These are phyloP conservation scores for Grosmannia penicillata DNA, from an alignment of 2,329 filamentous ascomycete genomes.

Conservation along the genomic window DNA sequence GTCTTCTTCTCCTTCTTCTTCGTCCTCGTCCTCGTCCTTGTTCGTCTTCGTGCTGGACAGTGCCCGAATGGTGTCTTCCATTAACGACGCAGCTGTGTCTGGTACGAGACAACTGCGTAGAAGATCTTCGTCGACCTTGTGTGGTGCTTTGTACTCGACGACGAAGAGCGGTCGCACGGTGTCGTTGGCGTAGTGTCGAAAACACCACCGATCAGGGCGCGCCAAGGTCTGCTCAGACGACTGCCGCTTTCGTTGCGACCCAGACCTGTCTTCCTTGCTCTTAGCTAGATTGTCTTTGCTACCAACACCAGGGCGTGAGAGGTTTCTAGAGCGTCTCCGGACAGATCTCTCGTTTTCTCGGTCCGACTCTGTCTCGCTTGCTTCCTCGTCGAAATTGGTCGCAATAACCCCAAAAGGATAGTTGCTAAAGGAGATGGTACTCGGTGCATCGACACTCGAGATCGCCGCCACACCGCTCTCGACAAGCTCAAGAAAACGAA, in stretches of 20 bases:
- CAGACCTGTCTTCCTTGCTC: background rate
- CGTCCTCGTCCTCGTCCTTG: no score
- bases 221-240: constrained; percentile 1
- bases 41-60: background rate
- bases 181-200: constrained; percentile 1
- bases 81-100: background rate
- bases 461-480: background rate
- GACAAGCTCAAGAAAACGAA: constrained; percentile 7
- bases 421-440: constrained; percentile 1
- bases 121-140: constrained; percentile 1
- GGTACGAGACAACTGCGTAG: background rate
- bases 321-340: background rate
- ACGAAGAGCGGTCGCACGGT: constrained; percentile 4
- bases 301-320: background rate
- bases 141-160: constrained; percentile 5
- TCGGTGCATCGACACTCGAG: background rate
- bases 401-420: constrained; percentile 3
- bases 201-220: constrained; percentile 5
- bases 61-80: constrained; percentile 1
- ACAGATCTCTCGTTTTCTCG: background rate
- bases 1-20: no score
- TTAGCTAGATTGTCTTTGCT: background rate
- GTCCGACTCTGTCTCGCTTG: background rate
- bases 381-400: constrained; percentile 2
- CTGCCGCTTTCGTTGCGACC: background rate